These are phyloP conservation scores for Pichia cactophila DNA, from an alignment of 1,139 yeast genomes.

Conservation along the genomic window DNA sequence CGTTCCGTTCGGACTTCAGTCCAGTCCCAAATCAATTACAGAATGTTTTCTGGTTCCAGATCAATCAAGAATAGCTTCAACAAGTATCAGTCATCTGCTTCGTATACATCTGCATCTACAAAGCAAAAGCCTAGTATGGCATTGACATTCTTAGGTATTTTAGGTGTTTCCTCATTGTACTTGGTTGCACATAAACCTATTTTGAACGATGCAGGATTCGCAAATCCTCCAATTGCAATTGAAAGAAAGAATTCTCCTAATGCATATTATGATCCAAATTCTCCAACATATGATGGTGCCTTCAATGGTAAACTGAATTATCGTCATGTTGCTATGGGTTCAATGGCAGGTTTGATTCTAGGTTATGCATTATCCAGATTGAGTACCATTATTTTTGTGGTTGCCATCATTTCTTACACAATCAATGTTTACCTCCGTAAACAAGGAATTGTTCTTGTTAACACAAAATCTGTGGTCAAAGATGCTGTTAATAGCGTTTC, in stretches of 20 bases:
- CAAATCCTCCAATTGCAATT: conserved; percentile 6
- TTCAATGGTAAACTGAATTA: conserved; percentile 44
- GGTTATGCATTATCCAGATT: conserved; percentile 65
- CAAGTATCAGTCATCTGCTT: background rate
- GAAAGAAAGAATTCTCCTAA: conserved; percentile 9
- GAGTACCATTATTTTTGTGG: conserved; percentile 47
- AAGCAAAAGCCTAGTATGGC: conserved; percentile 10
- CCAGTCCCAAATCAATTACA: conserved; percentile 9
- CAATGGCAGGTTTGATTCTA: conserved; percentile 53
- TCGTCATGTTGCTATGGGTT: conserved; percentile 62
- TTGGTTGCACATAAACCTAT: conserved; percentile 13
- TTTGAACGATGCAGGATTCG: conserved; percentile 18
- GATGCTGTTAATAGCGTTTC: conserved; percentile 40
- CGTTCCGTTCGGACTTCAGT: conserved; percentile 3
- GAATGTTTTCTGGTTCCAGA: conserved; percentile 2
- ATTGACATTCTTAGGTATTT: conserved; percentile 13
- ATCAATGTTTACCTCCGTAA: conserved; percentile 45
- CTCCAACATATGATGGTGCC: conserved; percentile 25
- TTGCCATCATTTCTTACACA: conserved; percentile 43
- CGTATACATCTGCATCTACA: background rate
- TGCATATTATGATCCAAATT: conserved; percentile 11
- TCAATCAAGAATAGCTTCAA: background rate
- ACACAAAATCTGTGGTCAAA: conserved; percentile 38
- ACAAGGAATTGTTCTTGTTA: conserved; percentile 46
- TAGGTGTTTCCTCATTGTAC: conserved; percentile 13